phyloP scores from a whole-genome alignment of 176 grass and related monocot species.

The Poa annua region DNA sequence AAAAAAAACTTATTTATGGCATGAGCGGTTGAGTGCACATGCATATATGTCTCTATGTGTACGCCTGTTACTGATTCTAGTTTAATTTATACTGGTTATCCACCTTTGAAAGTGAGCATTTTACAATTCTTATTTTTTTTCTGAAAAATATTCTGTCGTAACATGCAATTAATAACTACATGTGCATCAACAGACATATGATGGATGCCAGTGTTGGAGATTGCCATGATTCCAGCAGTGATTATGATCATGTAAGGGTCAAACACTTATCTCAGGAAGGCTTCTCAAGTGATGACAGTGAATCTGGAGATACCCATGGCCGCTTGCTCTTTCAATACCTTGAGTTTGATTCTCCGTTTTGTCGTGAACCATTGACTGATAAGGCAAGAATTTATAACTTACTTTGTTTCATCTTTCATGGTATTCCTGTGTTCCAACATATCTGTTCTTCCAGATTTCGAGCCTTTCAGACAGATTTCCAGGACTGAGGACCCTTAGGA shows the following conservation, averaged over 20 bases:
- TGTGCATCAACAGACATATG: constrained; percentile 38
- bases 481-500: constrained; percentile 46
- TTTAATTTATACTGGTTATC: background rate
- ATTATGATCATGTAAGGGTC: constrained; percentile 45
- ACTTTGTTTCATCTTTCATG: constrained; percentile 1
- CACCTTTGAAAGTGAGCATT: background rate
- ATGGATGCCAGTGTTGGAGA: constrained; percentile 47
- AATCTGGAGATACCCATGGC: constrained; percentile 42
- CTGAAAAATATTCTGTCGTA: background rate
- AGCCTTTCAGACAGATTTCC: constrained; percentile 51
- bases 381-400: constrained; percentile 39
- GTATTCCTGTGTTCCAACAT: constrained; percentile 14
- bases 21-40: background rate
- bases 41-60: background rate
- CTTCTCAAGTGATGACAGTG: constrained; percentile 55
- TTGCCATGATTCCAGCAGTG: constrained; percentile 56
- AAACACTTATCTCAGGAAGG: constrained; percentile 43
- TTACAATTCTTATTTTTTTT: background rate
- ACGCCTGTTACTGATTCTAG: background rate
- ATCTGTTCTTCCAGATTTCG: constrained; percentile 43
- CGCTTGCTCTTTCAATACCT: constrained; percentile 58
- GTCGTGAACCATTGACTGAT: constrained; percentile 62
- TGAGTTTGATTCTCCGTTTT: constrained; percentile 53
- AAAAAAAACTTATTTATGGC: too few species aligned
- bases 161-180: constrained; percentile 12